phyloP scores from a whole-genome alignment of 1,139 yeast species.

The Yamadazyma dendronema region DNA sequence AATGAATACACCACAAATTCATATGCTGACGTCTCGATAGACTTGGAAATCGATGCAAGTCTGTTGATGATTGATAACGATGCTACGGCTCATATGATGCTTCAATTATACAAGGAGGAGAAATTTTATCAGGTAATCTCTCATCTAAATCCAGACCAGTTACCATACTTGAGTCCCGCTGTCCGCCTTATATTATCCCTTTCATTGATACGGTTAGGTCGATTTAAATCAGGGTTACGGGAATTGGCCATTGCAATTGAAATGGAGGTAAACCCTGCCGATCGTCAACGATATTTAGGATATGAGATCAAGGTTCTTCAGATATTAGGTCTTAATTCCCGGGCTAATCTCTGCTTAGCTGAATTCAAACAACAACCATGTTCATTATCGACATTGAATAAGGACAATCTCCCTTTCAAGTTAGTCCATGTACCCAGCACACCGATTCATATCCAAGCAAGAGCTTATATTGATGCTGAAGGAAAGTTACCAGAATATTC shows the following conservation, averaged over 20 bases:
- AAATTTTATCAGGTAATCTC: constrained; percentile 17
- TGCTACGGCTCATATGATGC: background rate
- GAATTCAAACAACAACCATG: constrained; percentile 13
- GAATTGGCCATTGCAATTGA: constrained; percentile 29
- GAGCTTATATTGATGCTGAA: constrained; percentile 14
- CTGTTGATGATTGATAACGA: constrained; percentile 1
- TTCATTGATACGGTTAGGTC: constrained; percentile 24
- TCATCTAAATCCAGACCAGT: constrained; percentile 11
- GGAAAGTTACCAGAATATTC: constrained; percentile 19
- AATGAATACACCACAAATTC: background rate
- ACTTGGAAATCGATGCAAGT: background rate
- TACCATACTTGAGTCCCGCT: constrained; percentile 5
- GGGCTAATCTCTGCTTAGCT: constrained; percentile 11
- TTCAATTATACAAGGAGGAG: constrained; percentile 11
- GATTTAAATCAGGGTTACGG: constrained; percentile 25
- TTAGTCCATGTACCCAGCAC: background rate
- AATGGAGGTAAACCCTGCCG: constrained; percentile 16
- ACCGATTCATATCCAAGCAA: constrained; percentile 23
- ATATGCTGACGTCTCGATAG: background rate
- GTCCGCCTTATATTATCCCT: constrained; percentile 18
- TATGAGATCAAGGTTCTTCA: constrained; percentile 15
- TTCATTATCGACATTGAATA: background rate
- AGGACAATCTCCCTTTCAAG: background rate
- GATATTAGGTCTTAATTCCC: constrained; percentile 15
- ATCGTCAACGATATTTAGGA: constrained; percentile 17